Base-by-base conservation (phyloP, 768 basidiomycete species). In the Boletus fagicola region DNA sequence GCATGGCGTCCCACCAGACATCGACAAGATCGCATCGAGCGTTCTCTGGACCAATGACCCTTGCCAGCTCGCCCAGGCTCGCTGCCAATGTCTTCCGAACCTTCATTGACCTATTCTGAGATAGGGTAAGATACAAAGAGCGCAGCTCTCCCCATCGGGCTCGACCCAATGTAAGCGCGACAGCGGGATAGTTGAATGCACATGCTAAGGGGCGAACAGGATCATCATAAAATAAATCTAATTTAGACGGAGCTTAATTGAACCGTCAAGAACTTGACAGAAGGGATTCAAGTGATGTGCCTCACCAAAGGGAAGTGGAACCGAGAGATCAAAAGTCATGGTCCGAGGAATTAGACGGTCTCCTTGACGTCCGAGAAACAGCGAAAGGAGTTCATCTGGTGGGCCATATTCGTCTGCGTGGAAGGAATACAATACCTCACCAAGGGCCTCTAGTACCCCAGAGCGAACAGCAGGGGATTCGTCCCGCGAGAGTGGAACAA, bases 181-280 rank as follows among this genome's bases (percentile, higher is more conserved):
- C 90, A 7, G 94, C 95, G 24, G 96, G 96, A 67, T 90, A 90
- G 74, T 97, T 93, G 74, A 92, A 94, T 6, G 90, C 90, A 68
- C 88, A 90, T 43, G 92, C 84, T 22, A 92, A 76, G 2, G 88
- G 82, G 12, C 92, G 84, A 49, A 87, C 82, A 4, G 85, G 82
- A 67, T 93, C 88, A 39, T 80, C 77, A 65, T 78, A 81, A 65
- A 84, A 81, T 36, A 75, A 71, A 54, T 80, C 78, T 58, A 78
- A 56, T 44, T 73, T 59, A 44, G 66, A 60, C 13, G 57, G 47
- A 7, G 47, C 72, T 74, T 59, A 3, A 38, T 47, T 26, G 38
- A 38, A 40, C 16, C 4, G 16, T 66, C 54, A 70, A 53, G 36
- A 49, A 24, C 22, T 8, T 35, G 28, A 16, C 26, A 43, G 3